phyloP scores from a whole-genome alignment of 2,329 filamentous ascomycete species.

The Hypoxylon sp. region DNA sequence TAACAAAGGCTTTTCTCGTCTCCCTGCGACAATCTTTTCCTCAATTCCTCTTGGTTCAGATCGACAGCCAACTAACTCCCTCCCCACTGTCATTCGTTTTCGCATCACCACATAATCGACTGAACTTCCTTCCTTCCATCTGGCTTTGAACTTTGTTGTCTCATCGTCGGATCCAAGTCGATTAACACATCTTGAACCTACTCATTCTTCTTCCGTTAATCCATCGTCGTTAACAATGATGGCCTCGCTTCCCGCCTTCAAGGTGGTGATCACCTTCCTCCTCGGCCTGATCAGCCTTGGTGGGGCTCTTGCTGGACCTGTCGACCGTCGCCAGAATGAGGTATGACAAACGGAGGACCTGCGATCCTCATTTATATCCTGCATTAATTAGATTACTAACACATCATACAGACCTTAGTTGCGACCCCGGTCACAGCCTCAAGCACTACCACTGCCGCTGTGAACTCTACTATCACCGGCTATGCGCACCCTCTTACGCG shows the following conservation, averaged over 20 bases:
- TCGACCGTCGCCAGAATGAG: slow-evolving; percentile 23
- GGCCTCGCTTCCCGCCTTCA: slow-evolving; percentile 6
- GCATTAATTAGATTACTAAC: slow-evolving; percentile 15
- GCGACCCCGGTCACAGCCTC: too few relatives aligned
- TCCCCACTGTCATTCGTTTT: too few relatives aligned
- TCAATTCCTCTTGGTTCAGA: too few relatives aligned
- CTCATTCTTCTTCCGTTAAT: too few relatives aligned
- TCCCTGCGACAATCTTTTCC: too few relatives aligned
- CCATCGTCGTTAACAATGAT: too few relatives aligned
- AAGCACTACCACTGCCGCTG: slow-evolving; percentile 10
- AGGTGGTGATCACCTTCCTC: slow-evolving; percentile 14
- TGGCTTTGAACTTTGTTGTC: not conserved
- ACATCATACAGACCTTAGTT: slow-evolving; percentile 22
- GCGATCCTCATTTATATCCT: not conserved
- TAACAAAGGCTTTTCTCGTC: too few relatives aligned
- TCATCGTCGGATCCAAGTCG: not conserved
- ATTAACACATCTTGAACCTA: too few relatives aligned
- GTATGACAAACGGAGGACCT: slow-evolving; percentile 4
- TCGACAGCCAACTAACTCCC: too few relatives aligned
- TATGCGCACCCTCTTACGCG: slow-evolving; percentile 44
- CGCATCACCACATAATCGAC: too few relatives aligned
- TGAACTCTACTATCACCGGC: slow-evolving; percentile 37
- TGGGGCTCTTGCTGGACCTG: slow-evolving; percentile 19
- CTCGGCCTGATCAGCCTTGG: slow-evolving; percentile 7
- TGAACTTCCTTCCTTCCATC: too few relatives aligned